Percentiles rank a stretch among this genome's conserved stretches.
phyloP scores from a whole-genome alignment of 306 rosid species.

The Phaseolus lunatus region DNA sequence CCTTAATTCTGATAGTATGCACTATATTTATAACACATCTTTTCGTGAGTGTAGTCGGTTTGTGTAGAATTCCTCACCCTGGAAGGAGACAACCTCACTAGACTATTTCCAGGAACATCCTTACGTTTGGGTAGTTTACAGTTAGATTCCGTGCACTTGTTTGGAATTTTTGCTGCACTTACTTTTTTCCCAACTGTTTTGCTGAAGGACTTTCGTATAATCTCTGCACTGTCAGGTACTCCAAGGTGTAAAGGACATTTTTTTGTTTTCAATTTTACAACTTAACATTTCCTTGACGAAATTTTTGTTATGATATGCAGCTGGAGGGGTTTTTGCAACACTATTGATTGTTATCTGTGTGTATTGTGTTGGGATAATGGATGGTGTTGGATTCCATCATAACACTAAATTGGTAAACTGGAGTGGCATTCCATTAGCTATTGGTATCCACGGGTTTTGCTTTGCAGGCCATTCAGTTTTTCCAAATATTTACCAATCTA shows the following conservation, averaged over 20 bases:
- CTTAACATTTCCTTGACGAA: slow-evolving; percentile 26
- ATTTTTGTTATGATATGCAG: slow-evolving; percentile 52
- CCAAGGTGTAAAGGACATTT: slow-evolving; percentile 18
- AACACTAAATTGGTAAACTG: slow-evolving; percentile 60
- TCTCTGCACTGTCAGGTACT: slow-evolving; percentile 78
- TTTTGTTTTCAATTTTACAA: slow-evolving; percentile 10
- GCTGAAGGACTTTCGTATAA: slow-evolving; percentile 74
- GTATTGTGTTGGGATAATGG: slow-evolving; percentile 60
- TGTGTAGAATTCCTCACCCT: slow-evolving; percentile 83
- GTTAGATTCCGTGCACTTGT: slow-evolving; percentile 68
- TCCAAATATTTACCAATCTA: slow-evolving; percentile 84
- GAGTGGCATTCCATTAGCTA: slow-evolving; percentile 76
- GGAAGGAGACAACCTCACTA: slow-evolving; percentile 87
- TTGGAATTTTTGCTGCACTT: slow-evolving; percentile 71
- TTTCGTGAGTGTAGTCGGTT: slow-evolving; percentile 59
- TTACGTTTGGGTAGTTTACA: slow-evolving; percentile 60
- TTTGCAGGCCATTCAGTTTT: slow-evolving; percentile 81
- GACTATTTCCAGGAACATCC: slow-evolving; percentile 72
- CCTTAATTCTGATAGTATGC: neutral
- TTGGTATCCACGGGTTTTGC: slow-evolving; percentile 84
- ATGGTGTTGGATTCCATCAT: slow-evolving; percentile 68
- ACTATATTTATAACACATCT: slow-evolving; percentile 12
- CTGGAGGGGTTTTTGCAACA: slow-evolving; percentile 75
- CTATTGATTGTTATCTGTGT: slow-evolving; percentile 64
- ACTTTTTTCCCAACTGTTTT: slow-evolving; percentile 79